Evolutionary conservation across 768 basidiomycete genomes (phyloP).

Genomic region (Serendipita indica): DNA sequence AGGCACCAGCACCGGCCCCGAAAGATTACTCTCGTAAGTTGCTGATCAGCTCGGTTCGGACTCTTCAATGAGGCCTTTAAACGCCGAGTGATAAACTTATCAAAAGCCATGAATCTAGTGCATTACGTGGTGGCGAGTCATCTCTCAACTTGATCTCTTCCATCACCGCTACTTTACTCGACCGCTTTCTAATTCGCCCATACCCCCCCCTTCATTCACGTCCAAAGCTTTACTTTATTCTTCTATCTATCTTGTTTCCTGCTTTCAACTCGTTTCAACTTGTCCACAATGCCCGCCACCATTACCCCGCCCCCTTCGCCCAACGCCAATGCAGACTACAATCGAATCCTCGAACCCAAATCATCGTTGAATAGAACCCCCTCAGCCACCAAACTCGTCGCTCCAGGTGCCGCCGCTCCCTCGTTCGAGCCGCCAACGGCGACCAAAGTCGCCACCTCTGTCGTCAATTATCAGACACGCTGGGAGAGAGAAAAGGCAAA

Average conservation of each 20-base stretch:
- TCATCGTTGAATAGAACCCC: neutral
- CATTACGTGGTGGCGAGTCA: too few relatives aligned
- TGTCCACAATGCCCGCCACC: neutral
- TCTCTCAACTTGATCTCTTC: too few relatives aligned
- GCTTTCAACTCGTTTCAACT: neutral
- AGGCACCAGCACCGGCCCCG: too few relatives aligned
- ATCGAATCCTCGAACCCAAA: neutral
- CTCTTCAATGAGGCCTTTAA: too few relatives aligned
- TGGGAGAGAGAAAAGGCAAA: conserved; percentile 82
- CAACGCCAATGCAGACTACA: too few relatives aligned
- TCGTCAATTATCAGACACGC: conserved; percentile 32
- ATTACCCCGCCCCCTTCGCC: conserved; percentile 3
- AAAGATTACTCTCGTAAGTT: too few relatives aligned
- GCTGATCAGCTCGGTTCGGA: too few relatives aligned
- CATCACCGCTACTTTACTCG: too few relatives aligned
- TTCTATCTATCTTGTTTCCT: neutral
- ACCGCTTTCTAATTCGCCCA: neutral
- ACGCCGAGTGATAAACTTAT: too few relatives aligned
- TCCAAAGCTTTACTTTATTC: neutral
- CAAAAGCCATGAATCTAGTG: too few relatives aligned
- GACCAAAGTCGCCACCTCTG: neutral
- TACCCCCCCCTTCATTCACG: neutral
- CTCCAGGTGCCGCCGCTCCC: neutral
- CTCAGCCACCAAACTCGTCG: neutral
- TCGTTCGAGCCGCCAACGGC: neutral